Evolutionary conservation across 2,329 filamentous ascomycete species (phyloP).

Genomic region (Ilyonectria sp.): DNA sequence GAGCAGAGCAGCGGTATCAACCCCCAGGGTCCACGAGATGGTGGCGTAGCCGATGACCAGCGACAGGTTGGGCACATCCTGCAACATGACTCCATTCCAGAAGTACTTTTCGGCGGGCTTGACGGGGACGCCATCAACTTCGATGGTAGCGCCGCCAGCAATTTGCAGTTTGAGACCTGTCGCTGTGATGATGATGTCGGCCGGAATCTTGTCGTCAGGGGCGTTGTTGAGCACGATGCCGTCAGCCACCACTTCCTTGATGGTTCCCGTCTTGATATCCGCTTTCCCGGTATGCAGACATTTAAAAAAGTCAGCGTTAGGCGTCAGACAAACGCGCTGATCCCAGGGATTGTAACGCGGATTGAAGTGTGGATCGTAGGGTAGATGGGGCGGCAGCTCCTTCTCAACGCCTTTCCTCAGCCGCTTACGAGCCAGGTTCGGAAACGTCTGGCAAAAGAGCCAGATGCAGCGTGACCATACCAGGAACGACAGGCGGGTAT

Average conservation of each 20-base stretch:
- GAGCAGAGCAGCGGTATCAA: slow-evolving; percentile 66
- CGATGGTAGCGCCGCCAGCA: slow-evolving; percentile 64
- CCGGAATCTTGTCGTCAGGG: slow-evolving; percentile 57
- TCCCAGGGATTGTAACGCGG: slow-evolving; percentile 73
- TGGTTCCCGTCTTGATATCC: slow-evolving; percentile 43
- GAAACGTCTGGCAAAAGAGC: background rate
- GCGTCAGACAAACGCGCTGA: slow-evolving; percentile 75
- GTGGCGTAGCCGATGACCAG: slow-evolving; percentile 73
- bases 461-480: background rate
- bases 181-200: slow-evolving; percentile 74
- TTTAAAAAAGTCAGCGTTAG: slow-evolving; percentile 61
- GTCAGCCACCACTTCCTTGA: background rate
- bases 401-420: slow-evolving; percentile 56
- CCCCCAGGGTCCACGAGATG: slow-evolving; percentile 73
- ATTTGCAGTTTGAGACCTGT: slow-evolving; percentile 72
- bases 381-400: slow-evolving; percentile 63
- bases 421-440: background rate
- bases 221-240: background rate
- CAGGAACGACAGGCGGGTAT: background rate
- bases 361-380: slow-evolving; percentile 66
- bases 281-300: slow-evolving; percentile 55
- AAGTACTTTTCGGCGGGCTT: slow-evolving; percentile 61
- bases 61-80: slow-evolving; percentile 72
- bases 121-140: slow-evolving; percentile 64
- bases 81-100: slow-evolving; percentile 74